Conservation (phyloP, 2,329 filamentous ascomycete species). For the Trichoderma gracile region DNA sequence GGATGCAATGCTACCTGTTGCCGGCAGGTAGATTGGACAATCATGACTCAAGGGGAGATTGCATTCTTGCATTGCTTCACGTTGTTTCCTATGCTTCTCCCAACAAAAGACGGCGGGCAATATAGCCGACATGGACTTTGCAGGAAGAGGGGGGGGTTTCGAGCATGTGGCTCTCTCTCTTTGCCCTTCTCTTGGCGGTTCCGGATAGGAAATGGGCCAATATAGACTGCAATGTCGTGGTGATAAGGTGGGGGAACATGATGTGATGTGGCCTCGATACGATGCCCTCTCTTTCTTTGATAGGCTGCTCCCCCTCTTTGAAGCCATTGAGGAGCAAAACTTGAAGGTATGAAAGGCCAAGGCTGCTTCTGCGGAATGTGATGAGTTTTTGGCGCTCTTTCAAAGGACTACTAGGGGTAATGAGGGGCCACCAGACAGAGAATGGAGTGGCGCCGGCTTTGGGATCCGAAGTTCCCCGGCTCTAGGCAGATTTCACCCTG, state of each 20-base stretch:
- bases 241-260: background rate
- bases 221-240: background rate
- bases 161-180: background rate
- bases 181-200: background rate
- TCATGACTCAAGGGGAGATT: background rate
- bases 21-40: background rate
- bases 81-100: background rate
- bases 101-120: background rate
- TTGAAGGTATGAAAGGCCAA: background rate
- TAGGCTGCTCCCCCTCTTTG: background rate
- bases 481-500: background rate
- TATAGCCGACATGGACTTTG: background rate
- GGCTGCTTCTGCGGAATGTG: background rate
- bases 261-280: background rate
- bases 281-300: background rate
- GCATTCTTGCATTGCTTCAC: background rate
- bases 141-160: no score
- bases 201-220: background rate
- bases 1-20: conserved; percentile 2
- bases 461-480: background rate
- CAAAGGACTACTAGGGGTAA: background rate
- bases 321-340: background rate
- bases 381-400: background rate
- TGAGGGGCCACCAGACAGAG: background rate
- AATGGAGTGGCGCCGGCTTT: background rate